Evolutionary conservation across 768 basidiomycete species (phyloP).

Genomic region (Agrocybe chaxingu): DNA sequence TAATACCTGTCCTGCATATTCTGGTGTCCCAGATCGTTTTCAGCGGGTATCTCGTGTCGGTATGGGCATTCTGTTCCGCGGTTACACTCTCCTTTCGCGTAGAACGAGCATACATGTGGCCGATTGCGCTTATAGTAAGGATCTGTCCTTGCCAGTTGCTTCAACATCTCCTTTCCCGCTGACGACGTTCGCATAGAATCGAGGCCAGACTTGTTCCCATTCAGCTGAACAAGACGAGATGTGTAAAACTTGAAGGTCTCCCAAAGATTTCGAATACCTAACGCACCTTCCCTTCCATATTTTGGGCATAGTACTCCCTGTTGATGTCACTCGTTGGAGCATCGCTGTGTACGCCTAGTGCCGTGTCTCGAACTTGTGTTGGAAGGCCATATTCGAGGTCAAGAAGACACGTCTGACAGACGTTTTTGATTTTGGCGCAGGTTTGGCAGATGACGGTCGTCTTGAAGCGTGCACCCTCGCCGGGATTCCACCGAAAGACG

Average conservation of each 20-base stretch:
- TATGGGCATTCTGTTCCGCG: slow-evolving; percentile 93
- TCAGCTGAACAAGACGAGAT: slow-evolving; percentile 45
- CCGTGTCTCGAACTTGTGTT: slow-evolving; percentile 96
- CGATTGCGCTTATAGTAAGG: slow-evolving; percentile 97
- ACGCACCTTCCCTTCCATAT: slow-evolving; percentile 80
- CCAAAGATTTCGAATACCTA: neutral
- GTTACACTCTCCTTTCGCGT: slow-evolving; percentile 90
- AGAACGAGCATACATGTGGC: slow-evolving; percentile 94
- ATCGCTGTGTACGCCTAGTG: slow-evolving; percentile 77
- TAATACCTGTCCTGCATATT: slow-evolving; percentile 95
- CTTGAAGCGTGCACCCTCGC: slow-evolving; percentile 90
- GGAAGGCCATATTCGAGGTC: slow-evolving; percentile 96
- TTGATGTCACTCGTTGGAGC: slow-evolving; percentile 98
- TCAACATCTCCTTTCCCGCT: slow-evolving; percentile 95
- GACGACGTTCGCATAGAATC: slow-evolving; percentile 61
- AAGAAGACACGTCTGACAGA: slow-evolving; percentile 96
- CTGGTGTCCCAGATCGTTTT: slow-evolving; percentile 84
- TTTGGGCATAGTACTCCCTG: slow-evolving; percentile 91
- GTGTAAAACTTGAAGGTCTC: neutral
- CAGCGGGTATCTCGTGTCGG: slow-evolving; percentile 86
- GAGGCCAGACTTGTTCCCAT: slow-evolving; percentile 64
- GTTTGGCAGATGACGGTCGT: slow-evolving; percentile 97
- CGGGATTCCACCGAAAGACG: slow-evolving; percentile 98
- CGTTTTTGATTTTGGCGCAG: slow-evolving; percentile 93
- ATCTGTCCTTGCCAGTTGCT: slow-evolving; percentile 90